Evolutionary conservation across 1,139 yeast species (phyloP).

Genomic region (Kodamaea ohmeri): DNA sequence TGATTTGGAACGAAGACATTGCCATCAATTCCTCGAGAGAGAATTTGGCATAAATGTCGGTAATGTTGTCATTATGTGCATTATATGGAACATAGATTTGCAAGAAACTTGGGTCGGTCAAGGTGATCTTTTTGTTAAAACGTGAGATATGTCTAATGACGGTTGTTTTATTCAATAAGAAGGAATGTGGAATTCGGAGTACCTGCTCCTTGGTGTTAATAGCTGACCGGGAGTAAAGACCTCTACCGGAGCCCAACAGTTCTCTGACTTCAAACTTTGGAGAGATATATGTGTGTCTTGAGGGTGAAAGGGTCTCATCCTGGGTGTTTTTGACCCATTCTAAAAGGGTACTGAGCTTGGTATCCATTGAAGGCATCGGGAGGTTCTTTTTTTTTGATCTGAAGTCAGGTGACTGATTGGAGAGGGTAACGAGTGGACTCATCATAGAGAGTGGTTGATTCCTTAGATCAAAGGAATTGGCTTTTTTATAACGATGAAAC

Average conservation of each 20-base stretch:
- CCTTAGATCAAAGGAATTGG: no score
- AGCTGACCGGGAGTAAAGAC: slow-evolving; percentile 44
- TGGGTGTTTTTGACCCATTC: slow-evolving; percentile 28
- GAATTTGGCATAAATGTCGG: slow-evolving; percentile 34
- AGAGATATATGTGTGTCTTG: slow-evolving; percentile 28
- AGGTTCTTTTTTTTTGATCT: slow-evolving; percentile 1
- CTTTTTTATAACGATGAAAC: no score
- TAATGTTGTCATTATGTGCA: slow-evolving; percentile 19
- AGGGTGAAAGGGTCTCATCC: slow-evolving; percentile 21
- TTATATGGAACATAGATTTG: slow-evolving; percentile 22
- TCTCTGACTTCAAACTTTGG: slow-evolving; percentile 30
- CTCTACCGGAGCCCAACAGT: slow-evolving; percentile 54
- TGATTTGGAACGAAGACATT: slow-evolving; percentile 47
- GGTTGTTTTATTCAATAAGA: slow-evolving; percentile 60
- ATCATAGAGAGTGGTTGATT: not conserved
- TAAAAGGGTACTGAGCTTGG: slow-evolving; percentile 11
- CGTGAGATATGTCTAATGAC: slow-evolving; percentile 40
- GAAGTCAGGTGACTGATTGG: slow-evolving; percentile 1
- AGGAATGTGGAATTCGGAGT: slow-evolving; percentile 56
- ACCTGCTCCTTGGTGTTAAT: slow-evolving; percentile 43
- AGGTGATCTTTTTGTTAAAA: slow-evolving; percentile 19
- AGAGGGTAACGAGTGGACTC: not conserved
- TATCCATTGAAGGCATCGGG: not conserved
- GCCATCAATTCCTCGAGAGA: slow-evolving; percentile 27
- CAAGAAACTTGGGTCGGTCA: slow-evolving; percentile 22